Evolutionary conservation across 768 basidiomycete species (phyloP), one percentile per base, ranked within the genome.

Genomic region (Mycena olivaceomarginata): DNA sequence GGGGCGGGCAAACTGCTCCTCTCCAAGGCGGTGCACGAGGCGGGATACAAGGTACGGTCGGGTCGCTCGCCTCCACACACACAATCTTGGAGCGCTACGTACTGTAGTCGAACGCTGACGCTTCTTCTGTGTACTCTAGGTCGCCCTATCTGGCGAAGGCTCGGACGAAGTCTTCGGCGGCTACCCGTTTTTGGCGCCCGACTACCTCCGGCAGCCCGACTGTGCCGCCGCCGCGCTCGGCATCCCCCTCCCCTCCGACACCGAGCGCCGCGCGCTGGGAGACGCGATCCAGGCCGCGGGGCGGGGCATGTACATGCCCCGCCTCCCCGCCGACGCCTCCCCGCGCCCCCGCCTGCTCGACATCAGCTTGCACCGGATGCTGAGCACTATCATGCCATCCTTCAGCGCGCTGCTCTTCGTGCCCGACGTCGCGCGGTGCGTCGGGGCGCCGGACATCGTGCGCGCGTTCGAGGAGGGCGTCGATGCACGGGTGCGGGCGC

Each of bases 1-100:
- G 75, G 64, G 0, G 72, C 77, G 1, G 81, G 79, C 6, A 81
- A 80, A 48, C 37, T 76, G 16, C 56, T 80, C 18, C 72, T 81
- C 5, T 78, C 77, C 0, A 73, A 59, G 22, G 64, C 71, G 2
- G 75, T 77, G 4, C 79, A 69, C 5, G 63, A 72, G 18, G 41
- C 25, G 0, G 80, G 80, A 7, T 81, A 64, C 70, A 81, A 78
- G 72, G 79, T 76, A 45, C 59, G 18, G 4, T 46, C 39, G 43
- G 15, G 15, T 15, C n/a, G 18, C 25, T 10, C 20, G 15, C 22
- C n/a, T 31, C 31, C 31, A 31, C 3, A 31, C 31, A 31, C 31
- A 31, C 31, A 31, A 31, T 31, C 31, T 31, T 31, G 31, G 31
- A 31, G 31, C 31, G 31, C 31, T 31, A 31, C 31, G 4, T 31